phyloP scores from a whole-genome alignment of 352 stramenopile species.

The Albugo laibachii region DNA sequence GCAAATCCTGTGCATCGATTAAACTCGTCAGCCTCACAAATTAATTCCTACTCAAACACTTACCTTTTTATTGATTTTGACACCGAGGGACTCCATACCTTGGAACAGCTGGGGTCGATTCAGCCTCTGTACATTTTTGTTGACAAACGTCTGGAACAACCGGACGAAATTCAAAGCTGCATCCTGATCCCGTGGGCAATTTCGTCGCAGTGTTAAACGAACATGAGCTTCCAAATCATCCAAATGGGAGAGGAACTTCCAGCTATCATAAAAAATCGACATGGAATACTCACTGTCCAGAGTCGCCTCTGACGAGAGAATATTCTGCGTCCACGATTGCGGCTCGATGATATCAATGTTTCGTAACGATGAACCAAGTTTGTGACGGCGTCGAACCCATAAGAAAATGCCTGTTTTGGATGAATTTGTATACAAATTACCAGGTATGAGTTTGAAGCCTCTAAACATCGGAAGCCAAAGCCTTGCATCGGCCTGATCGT shows the following conservation, averaged over 20 bases:
- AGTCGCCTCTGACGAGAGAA: slow-evolving; percentile 20
- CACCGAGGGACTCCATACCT: slow-evolving; percentile 43
- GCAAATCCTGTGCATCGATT: slow-evolving; percentile 21
- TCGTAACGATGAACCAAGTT: too few relatives aligned
- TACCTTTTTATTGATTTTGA: slow-evolving; percentile 64
- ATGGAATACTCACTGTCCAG: slow-evolving; percentile 12
- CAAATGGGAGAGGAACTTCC: slow-evolving; percentile 25
- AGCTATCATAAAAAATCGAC: slow-evolving; percentile 17
- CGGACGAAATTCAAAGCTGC: slow-evolving; percentile 47
- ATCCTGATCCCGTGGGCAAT: slow-evolving; percentile 59
- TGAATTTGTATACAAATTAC: slow-evolving; percentile 49
- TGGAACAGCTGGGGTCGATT: slow-evolving; percentile 20
- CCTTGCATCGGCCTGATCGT: slow-evolving; percentile 34
- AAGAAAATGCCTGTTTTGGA: slow-evolving; percentile 33
- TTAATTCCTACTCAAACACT: not conserved
- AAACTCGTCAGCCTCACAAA: not conserved
- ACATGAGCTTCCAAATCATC: slow-evolving; percentile 54
- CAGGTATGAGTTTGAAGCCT: slow-evolving; percentile 49
- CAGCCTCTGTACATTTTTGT: slow-evolving; percentile 33
- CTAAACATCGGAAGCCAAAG: slow-evolving; percentile 48
- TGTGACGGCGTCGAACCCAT: slow-evolving; percentile 26
- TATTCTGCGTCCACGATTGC: slow-evolving; percentile 14
- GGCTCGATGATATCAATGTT: too few relatives aligned
- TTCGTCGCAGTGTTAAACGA: slow-evolving; percentile 35
- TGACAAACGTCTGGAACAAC: slow-evolving; percentile 59